These are phyloP conservation scores for Trametes versicolor DNA, from an alignment of 1,284 basidiomycete genomes.

Conservation along the genomic window DNA sequence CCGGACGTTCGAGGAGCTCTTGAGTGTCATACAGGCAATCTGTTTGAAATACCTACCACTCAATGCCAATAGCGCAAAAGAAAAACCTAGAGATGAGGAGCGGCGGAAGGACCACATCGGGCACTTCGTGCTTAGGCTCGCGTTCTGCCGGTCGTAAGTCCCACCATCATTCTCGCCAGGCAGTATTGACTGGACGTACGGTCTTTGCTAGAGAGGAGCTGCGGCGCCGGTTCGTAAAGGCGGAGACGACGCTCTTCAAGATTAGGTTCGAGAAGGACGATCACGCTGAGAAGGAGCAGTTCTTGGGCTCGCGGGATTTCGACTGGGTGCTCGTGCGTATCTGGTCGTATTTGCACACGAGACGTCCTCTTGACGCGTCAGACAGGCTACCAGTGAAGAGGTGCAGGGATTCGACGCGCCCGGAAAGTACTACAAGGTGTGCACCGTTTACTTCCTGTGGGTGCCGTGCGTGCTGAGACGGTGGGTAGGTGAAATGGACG, in stretches of 20 bases:
- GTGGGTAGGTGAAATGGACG: constrained; percentile 78
- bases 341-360: neutral
- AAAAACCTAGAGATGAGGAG: constrained; percentile 64
- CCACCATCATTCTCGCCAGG: neutral
- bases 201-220: constrained; percentile 83
- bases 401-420: constrained; percentile 19
- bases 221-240: constrained; percentile 88
- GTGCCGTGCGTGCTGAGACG: constrained; percentile 5
- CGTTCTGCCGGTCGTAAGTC: constrained; percentile 95
- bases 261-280: constrained; percentile 85
- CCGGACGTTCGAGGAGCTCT: constrained; percentile 81
- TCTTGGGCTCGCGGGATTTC: constrained; percentile 82
- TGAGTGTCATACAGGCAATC: constrained; percentile 65
- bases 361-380: neutral
- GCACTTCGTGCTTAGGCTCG: constrained; percentile 94
- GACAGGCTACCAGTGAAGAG: constrained; percentile 23
- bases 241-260: constrained; percentile 88
- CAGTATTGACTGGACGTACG: neutral
- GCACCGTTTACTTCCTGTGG: constrained; percentile 7
- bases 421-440: constrained; percentile 79
- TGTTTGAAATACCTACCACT: constrained; percentile 81
- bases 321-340: constrained; percentile 75
- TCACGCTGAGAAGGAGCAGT: constrained; percentile 68
- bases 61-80: constrained; percentile 59
- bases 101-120: constrained; percentile 90